Evolutionary conservation across 805 yeast genomes (phyloP).

Genomic region (Candida sithepensis): DNA sequence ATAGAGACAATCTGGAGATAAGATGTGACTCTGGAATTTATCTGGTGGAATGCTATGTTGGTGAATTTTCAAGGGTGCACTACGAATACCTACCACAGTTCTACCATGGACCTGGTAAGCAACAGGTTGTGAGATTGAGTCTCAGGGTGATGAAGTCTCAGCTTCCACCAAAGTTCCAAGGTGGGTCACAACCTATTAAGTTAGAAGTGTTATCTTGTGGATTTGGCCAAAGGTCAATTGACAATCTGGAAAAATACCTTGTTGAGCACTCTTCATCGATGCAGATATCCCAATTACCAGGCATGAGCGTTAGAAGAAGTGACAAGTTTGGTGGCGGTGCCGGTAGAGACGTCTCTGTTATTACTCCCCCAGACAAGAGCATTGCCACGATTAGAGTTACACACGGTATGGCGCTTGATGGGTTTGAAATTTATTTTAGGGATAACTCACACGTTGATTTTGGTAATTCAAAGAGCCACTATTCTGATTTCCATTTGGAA

Average conservation of each 20-base stretch:
- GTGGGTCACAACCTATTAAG: slow-evolving; percentile 34
- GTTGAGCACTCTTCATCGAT: slow-evolving; percentile 16
- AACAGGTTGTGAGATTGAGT: slow-evolving; percentile 44
- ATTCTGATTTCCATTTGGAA: slow-evolving; percentile 52
- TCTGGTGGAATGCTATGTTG: slow-evolving; percentile 65
- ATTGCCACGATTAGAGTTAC: slow-evolving; percentile 58
- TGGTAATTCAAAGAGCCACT: slow-evolving; percentile 53
- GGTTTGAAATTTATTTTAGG: slow-evolving; percentile 54
- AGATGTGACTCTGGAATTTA: slow-evolving; percentile 66
- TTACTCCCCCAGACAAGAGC: slow-evolving; percentile 14
- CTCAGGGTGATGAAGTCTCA: slow-evolving; percentile 41
- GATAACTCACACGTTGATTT: slow-evolving; percentile 28
- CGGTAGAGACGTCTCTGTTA: slow-evolving; percentile 14
- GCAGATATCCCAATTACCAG: slow-evolving; percentile 14
- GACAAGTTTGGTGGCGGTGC: slow-evolving; percentile 21
- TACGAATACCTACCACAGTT: slow-evolving; percentile 57
- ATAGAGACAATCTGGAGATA: slow-evolving; percentile 41
- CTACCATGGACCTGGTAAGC: slow-evolving; percentile 61
- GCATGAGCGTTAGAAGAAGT: slow-evolving; percentile 16
- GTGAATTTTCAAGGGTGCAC: slow-evolving; percentile 55
- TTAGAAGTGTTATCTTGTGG: slow-evolving; percentile 58
- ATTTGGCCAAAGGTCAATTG: slow-evolving; percentile 52
- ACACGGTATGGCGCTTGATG: slow-evolving; percentile 80
- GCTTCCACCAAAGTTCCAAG: slow-evolving; percentile 32
- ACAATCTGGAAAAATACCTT: slow-evolving; percentile 41